Percentiles rank a stretch among this genome's conserved stretches.
These are phyloP conservation scores for Cyberlindnera euphorbiiphila DNA, from an alignment of 805 yeast species.

Conservation along the genomic window DNA sequence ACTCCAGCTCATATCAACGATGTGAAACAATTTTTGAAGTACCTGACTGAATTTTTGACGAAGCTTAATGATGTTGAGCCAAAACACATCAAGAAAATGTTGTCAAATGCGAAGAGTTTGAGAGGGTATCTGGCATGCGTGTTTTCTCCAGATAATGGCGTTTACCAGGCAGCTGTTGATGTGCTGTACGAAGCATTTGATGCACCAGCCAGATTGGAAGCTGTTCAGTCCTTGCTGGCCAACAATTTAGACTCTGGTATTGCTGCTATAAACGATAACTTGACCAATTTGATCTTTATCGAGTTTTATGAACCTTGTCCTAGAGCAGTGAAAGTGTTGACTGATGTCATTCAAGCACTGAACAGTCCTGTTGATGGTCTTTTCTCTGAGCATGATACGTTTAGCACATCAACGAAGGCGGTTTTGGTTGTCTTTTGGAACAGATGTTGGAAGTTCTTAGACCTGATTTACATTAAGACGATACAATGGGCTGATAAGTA, in stretches of 20 bases:
- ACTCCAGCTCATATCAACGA: slow-evolving; percentile 27
- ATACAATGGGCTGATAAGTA: slow-evolving; percentile 70
- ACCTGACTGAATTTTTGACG: slow-evolving; percentile 34
- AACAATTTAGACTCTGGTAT: slow-evolving; percentile 44
- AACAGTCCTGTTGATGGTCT: slow-evolving; percentile 67
- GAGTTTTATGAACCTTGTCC: slow-evolving; percentile 70
- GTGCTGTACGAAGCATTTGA: slow-evolving; percentile 74
- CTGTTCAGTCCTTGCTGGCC: slow-evolving; percentile 52
- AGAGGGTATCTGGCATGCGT: slow-evolving; percentile 73
- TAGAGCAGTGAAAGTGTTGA: slow-evolving; percentile 64
- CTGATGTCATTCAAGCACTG: slow-evolving; percentile 65
- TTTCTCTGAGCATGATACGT: slow-evolving; percentile 30
- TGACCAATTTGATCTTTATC: slow-evolving; percentile 42
- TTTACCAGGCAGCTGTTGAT: slow-evolving; percentile 68
- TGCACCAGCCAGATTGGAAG: slow-evolving; percentile 75
- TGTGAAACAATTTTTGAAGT: slow-evolving; percentile 27
- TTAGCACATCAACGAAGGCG: slow-evolving; percentile 26
- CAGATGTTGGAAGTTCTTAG: slow-evolving; percentile 66
- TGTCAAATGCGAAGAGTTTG: slow-evolving; percentile 41
- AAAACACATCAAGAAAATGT: slow-evolving; percentile 34
- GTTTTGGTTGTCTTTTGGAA: slow-evolving; percentile 56
- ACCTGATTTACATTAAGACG: slow-evolving; percentile 63
- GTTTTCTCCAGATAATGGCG: slow-evolving; percentile 52
- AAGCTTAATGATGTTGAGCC: slow-evolving; percentile 39
- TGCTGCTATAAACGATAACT: slow-evolving; percentile 42